Evolutionary conservation across 2,329 filamentous ascomycete species (phyloP), one percentile per base, ranked within the genome.

Genomic region (Diaporthe nobilis): DNA sequence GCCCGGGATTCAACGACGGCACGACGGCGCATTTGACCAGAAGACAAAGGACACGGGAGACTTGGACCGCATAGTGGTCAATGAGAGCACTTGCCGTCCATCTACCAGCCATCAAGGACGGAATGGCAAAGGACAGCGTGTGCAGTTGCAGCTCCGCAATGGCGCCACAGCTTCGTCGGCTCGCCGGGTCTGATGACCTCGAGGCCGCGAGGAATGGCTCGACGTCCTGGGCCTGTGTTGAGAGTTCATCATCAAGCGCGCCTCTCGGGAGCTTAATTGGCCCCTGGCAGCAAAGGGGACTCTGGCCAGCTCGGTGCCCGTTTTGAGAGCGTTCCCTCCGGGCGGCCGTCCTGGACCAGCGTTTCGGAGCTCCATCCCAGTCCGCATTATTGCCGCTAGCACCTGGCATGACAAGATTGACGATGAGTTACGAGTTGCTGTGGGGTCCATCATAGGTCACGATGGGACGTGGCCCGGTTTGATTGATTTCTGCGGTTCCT

Each of bases 401-500:
- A 25, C 55, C 71, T 58, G 71, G 60, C 71, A 71, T 75, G 28
- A 34, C 58, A 55, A 57, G 72, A 72, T 61, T 75, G 70, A 75
- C 70, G 51, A 75, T 65, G 60, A 65, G 58, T 65, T 73, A 71
- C 72, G 51, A 71, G 60, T 55, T 75, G 49, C 72, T 31, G 75
- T 76, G 75, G 72, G 71, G 72, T 58, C 49, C 49, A 63, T 49
- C 37, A 47, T 55, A 72, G 51, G 72, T 72, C 58, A 72, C 72
- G 68, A 70, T 65, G 51, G 67, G 71, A 76, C 75, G 75, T 76
- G 75, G 72, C 75, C 67, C 68, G 13, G 71, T 75, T 73, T 61
- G 44, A 76, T 76, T 76, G 75, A 75, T 65, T 67, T 74, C 63
- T 57, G 71, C 72, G 72, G 72, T 76, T 53, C 75, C 75, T 76